Percentiles rank a stretch among this genome's conserved stretches.
Evolutionary conservation across 352 stramenopile species (phyloP).

Genomic region (Phytopythium vexans): DNA sequence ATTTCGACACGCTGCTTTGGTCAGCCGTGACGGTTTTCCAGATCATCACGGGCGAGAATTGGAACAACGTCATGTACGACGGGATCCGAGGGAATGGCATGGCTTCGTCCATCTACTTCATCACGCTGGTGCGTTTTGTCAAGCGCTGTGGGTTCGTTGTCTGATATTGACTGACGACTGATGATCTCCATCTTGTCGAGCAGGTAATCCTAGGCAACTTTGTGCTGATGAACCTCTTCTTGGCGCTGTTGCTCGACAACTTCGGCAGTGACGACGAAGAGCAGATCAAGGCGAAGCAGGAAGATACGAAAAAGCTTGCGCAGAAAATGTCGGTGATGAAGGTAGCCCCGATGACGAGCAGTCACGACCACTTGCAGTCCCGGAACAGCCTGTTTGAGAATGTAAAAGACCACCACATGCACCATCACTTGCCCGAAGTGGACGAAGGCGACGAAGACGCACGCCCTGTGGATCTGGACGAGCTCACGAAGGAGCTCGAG

Average conservation of each 20-base stretch:
- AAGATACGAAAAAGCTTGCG: constrained; percentile 47
- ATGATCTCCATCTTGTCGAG: background rate
- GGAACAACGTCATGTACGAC: constrained; percentile 94
- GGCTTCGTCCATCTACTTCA: constrained; percentile 78
- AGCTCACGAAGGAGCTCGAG: constrained; percentile 16
- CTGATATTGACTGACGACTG: background rate
- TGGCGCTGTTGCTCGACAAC: constrained; percentile 90
- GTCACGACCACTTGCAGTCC: constrained; percentile 2
- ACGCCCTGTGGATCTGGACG: constrained; percentile 12
- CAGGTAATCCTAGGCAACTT: constrained; percentile 89
- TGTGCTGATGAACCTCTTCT: constrained; percentile 93
- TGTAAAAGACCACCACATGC: no score
- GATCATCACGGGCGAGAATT: constrained; percentile 94
- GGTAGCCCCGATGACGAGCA: constrained; percentile 19
- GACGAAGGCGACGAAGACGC: constrained; percentile 12
- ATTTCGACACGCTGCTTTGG: constrained; percentile 89
- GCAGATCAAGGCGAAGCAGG: constrained; percentile 39
- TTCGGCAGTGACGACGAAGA: constrained; percentile 80
- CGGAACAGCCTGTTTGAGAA: background rate
- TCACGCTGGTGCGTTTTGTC: constrained; percentile 58
- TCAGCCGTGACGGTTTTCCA: constrained; percentile 89
- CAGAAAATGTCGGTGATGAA: constrained; percentile 67
- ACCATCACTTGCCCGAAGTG: constrained; percentile 1
- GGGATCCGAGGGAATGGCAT: constrained; percentile 78
- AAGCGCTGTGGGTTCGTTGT: constrained; percentile 1